Conservation (phyloP, 2,329 filamentous ascomycete genomes). For the Neofusicoccum parvum region DNA sequence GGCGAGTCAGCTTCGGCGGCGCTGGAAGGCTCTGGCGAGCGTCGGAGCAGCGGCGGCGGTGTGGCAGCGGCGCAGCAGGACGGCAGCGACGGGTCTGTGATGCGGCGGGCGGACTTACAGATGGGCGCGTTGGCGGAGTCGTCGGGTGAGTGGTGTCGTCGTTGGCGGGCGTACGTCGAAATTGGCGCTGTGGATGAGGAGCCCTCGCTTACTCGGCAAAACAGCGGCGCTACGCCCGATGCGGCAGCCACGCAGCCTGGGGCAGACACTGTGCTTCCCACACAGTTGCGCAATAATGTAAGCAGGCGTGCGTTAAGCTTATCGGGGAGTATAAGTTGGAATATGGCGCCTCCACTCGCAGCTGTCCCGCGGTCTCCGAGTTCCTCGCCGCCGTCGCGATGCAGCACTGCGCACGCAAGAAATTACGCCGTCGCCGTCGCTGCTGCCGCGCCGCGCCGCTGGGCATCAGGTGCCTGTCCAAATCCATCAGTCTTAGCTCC, state of each 20-base stretch:
- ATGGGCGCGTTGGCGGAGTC: conserved; percentile 34
- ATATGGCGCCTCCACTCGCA: neutral
- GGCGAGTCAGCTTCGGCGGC: conserved; percentile 28
- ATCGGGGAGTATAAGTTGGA: neutral
- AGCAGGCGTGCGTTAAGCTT: neutral
- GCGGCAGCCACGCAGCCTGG: neutral
- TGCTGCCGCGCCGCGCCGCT: neutral
- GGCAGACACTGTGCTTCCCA: neutral
- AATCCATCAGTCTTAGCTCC: conserved; percentile 17
- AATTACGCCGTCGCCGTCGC: neutral
- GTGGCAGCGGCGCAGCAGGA: neutral
- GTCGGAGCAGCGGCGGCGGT: neutral
- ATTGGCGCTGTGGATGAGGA: conserved; percentile 30
- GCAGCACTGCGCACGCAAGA: neutral
- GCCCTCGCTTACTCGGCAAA: conserved; percentile 20
- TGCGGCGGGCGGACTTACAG: conserved; percentile 35
- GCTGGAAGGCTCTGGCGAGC: neutral
- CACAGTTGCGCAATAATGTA: neutral
- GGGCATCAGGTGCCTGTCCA: conserved; percentile 1
- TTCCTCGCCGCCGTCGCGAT: neutral
- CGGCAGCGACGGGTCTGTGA: neutral
- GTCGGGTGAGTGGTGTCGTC: conserved; percentile 35
- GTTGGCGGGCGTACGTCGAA: conserved; percentile 31
- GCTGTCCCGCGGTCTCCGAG: neutral
- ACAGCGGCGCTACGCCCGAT: conserved; percentile 18